Percentiles rank a stretch among this genome's conserved stretches.
Conservation (phyloP, 305 asterid genomes). For the Fraxinus latifolia region DNA sequence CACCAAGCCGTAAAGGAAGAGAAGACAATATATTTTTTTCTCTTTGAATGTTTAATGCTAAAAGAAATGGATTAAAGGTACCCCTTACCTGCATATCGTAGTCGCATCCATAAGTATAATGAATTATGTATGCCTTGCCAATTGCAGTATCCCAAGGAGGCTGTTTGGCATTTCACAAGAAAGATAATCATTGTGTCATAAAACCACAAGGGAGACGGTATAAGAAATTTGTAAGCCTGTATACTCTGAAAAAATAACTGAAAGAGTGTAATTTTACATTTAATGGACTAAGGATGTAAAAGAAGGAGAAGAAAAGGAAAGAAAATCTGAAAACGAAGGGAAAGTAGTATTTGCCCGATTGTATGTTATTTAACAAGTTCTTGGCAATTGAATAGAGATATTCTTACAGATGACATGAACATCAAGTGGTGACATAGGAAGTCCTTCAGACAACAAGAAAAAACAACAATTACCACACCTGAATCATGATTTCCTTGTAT, state of each 20-base stretch:
- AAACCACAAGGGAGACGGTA: neutral
- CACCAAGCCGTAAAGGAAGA: neutral
- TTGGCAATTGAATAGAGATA: neutral
- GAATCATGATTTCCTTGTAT: slow-evolving; percentile 90
- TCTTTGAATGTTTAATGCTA: neutral
- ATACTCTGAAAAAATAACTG: neutral
- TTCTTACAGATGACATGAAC: neutral
- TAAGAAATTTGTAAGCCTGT: neutral
- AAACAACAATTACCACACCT: slow-evolving; percentile 40
- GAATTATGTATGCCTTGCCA: slow-evolving; percentile 73
- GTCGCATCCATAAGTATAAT: slow-evolving; percentile 92
- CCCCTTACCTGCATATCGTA: slow-evolving; percentile 65
- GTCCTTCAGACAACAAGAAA: neutral
- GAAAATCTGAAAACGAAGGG: neutral
- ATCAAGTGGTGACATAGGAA: neutral
- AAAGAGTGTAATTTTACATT: neutral
- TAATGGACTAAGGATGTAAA: neutral
- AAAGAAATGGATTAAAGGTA: neutral
- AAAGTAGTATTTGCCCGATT: neutral
- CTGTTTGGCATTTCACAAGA: slow-evolving; percentile 36
- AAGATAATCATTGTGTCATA: slow-evolving; percentile 18
- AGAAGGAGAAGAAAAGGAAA: neutral
- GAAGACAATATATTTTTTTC: neutral
- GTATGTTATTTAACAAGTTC: neutral
- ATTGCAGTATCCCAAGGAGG: slow-evolving; percentile 87